These are phyloP conservation scores for Diaporthe sp. DNA, from an alignment of 2,329 filamentous ascomycete species.

Conservation along the genomic window DNA sequence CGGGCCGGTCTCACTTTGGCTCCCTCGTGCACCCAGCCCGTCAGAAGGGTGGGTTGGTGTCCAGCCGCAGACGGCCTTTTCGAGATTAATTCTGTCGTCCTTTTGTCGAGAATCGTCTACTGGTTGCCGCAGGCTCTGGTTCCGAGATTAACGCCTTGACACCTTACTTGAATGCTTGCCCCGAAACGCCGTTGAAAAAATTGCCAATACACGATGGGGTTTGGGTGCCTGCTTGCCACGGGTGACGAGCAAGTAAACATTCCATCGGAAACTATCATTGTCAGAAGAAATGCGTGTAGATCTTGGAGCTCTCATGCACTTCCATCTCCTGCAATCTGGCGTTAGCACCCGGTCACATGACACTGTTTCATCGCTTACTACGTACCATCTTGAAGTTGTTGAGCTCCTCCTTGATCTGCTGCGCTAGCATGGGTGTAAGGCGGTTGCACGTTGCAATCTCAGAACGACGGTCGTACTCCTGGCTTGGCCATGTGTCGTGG, in stretches of 20 bases:
- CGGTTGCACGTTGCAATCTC: slow-evolving; percentile 98
- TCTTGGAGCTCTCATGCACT: slow-evolving; percentile 98
- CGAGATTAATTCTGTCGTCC: slow-evolving; percentile 36
- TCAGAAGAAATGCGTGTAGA: slow-evolving; percentile 99
- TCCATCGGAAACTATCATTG: slow-evolving; percentile 49
- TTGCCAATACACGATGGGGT: slow-evolving; percentile 64
- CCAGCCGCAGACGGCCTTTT: slow-evolving; percentile 16
- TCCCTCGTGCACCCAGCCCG: slow-evolving; percentile 17
- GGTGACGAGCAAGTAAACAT: slow-evolving; percentile 28
- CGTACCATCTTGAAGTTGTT: slow-evolving; percentile 99
- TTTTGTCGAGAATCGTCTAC: slow-evolving; percentile 21
- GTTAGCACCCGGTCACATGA: slow-evolving; percentile 54
- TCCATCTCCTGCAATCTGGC: slow-evolving; percentile 88
- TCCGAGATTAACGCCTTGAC: slow-evolving; percentile 44
- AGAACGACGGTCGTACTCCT: slow-evolving; percentile 95
- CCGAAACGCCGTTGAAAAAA: slow-evolving; percentile 53
- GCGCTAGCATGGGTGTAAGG: slow-evolving; percentile 94
- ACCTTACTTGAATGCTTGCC: slow-evolving; percentile 45
- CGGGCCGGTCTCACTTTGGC: slow-evolving; percentile 12
- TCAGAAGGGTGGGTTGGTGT: background rate
- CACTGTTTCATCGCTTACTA: slow-evolving; percentile 33
- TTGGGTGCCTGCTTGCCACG: slow-evolving; percentile 31
- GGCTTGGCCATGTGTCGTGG: slow-evolving; percentile 94
- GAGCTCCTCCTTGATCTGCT: slow-evolving; percentile 99
- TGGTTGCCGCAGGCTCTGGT: slow-evolving; percentile 33